A percentile compares a stretch with the other conserved stretches of the same genome.
These are phyloP conservation scores for Cavenderia fasciculata DNA, from an alignment of 78 protist species.

Conservation along the genomic window DNA sequence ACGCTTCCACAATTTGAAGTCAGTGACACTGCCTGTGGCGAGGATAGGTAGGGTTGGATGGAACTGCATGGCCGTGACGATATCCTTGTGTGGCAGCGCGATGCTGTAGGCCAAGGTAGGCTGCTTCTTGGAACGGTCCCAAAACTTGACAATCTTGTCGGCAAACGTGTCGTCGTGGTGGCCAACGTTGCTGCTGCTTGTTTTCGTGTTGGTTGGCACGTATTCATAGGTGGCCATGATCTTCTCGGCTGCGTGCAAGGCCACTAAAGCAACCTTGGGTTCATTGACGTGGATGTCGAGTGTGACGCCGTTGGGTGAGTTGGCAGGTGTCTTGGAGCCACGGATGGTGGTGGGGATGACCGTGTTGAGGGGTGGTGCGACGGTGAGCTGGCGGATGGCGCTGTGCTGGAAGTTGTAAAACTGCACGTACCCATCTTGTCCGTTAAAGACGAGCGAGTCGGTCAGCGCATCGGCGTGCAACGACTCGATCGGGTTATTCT, in stretches of 20 bases:
- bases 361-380: constrained; percentile 38
- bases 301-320: neutral
- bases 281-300: neutral
- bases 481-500: neutral
- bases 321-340: no score
- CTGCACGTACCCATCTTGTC: constrained; percentile 45
- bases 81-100: constrained; percentile 14
- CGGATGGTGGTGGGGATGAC: neutral
- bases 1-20: constrained; percentile 46
- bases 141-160: constrained; percentile 47
- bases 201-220: neutral
- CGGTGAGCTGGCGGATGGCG: constrained; percentile 10
- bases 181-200: neutral
- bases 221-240: constrained; percentile 25
- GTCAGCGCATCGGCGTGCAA: neutral
- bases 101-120: constrained; percentile 5
- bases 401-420: constrained; percentile 12
- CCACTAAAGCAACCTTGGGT: constrained; percentile 10
- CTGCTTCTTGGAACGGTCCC: neutral
- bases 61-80: constrained; percentile 23
- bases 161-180: neutral
- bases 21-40: neutral
- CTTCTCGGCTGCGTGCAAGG: neutral
- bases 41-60: constrained; percentile 25
- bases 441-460: constrained; percentile 13